These are phyloP conservation scores for Blakeslea trispora DNA, from an alignment of 371 early-diverging fungal genomes.

Conservation along the genomic window DNA sequence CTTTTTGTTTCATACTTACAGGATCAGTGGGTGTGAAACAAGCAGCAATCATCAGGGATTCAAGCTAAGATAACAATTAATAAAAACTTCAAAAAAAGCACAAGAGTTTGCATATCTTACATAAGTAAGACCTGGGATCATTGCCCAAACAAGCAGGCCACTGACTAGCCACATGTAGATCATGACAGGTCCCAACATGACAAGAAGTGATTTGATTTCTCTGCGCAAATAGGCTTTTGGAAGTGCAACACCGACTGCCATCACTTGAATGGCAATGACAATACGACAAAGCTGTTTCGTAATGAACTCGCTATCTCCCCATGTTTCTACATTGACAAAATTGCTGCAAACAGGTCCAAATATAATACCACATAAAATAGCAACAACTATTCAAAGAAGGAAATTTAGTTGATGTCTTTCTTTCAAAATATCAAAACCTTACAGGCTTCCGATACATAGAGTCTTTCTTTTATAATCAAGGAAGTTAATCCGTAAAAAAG, in stretches of 20 bases:
- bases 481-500: slow-evolving; percentile 83
- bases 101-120: slow-evolving; percentile 31
- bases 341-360: slow-evolving; percentile 72
- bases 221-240: slow-evolving; percentile 60
- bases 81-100: too few species aligned
- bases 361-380: slow-evolving; percentile 82
- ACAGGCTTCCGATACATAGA: slow-evolving; percentile 90
- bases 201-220: slow-evolving; percentile 60
- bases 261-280: slow-evolving; percentile 79
- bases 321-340: slow-evolving; percentile 36
- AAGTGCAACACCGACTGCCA: slow-evolving; percentile 76
- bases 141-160: slow-evolving; percentile 33
- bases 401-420: too few species aligned
- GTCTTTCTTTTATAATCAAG: slow-evolving; percentile 83
- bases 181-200: slow-evolving; percentile 83
- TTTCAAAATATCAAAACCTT: too few species aligned
- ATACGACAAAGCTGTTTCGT: slow-evolving; percentile 76
- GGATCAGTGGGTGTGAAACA: slow-evolving; percentile 53
- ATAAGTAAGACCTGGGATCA: slow-evolving; percentile 39
- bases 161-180: slow-evolving; percentile 60
- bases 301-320: slow-evolving; percentile 41
- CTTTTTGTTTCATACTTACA: too few species aligned
- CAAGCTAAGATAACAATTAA: slow-evolving; percentile 30
- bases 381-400: slow-evolving; percentile 69
- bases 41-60: slow-evolving; percentile 44